These are phyloP conservation scores for Rhodamnia argentea DNA, from an alignment of 345 rosid genomes.

Conservation along the genomic window DNA sequence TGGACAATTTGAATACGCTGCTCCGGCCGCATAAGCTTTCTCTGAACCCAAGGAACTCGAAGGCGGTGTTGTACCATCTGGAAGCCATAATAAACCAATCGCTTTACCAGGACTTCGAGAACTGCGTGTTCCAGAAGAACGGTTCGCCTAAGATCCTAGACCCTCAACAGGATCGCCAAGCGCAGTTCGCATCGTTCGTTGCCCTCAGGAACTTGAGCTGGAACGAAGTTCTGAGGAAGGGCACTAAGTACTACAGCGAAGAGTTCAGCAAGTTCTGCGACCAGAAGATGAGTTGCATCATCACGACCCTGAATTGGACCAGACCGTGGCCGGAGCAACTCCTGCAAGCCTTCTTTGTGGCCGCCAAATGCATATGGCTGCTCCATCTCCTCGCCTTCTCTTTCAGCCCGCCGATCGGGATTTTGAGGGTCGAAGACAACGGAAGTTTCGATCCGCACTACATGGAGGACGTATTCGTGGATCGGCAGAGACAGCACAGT, in stretches of 20 bases:
- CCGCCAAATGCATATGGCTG: constrained; percentile 89
- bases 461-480: constrained; percentile 83
- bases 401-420: constrained; percentile 58
- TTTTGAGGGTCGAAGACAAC: constrained; percentile 76
- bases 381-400: constrained; percentile 95
- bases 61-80: constrained; percentile 59
- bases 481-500: constrained; percentile 41
- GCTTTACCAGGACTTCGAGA: constrained; percentile 88
- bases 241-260: constrained; percentile 87
- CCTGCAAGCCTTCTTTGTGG: constrained; percentile 82
- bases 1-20: constrained; percentile 48
- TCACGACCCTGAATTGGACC: constrained; percentile 70
- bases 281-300: constrained; percentile 87
- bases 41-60: constrained; percentile 52
- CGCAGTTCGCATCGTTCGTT: constrained; percentile 63
- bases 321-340: constrained; percentile 89
- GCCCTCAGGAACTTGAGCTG: constrained; percentile 83
- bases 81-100: constrained; percentile 79
- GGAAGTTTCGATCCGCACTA: constrained; percentile 55
- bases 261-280: constrained; percentile 96
- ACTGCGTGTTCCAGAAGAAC: constrained; percentile 61
- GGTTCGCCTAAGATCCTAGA: constrained; percentile 70
- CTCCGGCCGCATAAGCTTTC: constrained; percentile 61
- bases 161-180: constrained; percentile 68
- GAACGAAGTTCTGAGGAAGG: constrained; percentile 86